A percentile compares a stretch with the other conserved stretches of the same genome.
These are phyloP conservation scores for Trichoderma citrinoviride DNA, from an alignment of 2,329 filamentous ascomycete genomes.

Conservation along the genomic window DNA sequence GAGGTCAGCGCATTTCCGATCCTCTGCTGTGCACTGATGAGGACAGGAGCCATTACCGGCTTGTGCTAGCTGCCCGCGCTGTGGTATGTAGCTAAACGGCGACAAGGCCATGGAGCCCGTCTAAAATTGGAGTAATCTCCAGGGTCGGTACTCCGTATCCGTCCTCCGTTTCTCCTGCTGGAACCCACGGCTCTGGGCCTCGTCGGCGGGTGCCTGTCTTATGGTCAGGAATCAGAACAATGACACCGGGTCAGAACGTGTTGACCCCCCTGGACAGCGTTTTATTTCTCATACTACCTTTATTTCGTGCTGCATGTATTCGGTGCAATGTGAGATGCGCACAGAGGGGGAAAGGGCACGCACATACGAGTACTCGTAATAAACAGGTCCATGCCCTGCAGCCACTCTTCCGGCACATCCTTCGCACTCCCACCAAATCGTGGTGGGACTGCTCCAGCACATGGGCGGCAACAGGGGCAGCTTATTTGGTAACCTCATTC, in stretches of 20 bases:
- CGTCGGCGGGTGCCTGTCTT: background rate
- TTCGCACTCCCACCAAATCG: background rate
- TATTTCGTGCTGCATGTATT: background rate
- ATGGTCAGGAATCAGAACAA: background rate
- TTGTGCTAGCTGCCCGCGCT: background rate
- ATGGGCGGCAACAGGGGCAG: slow-evolving; percentile 16
- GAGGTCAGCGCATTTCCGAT: slow-evolving; percentile 16
- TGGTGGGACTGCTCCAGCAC: slow-evolving; percentile 10
- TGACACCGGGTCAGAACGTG: background rate
- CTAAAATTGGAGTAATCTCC: slow-evolving; percentile 22
- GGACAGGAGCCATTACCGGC: background rate
- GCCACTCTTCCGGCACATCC: slow-evolving; percentile 9
- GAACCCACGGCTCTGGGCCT: slow-evolving; percentile 1
- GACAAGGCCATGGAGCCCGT: slow-evolving; percentile 11
- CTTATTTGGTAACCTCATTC: slow-evolving; percentile 2
- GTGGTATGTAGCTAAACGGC: background rate
- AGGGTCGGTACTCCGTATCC: background rate
- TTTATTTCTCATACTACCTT: slow-evolving; percentile 1
- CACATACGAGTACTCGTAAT: no score
- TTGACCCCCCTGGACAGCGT: background rate
- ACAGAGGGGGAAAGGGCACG: background rate
- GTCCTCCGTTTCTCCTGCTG: background rate
- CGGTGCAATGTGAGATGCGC: background rate
- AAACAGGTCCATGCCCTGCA: background rate
- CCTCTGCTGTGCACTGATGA: slow-evolving; percentile 6